These are phyloP conservation scores for Ophiostoma fasciatum DNA, from an alignment of 2,329 filamentous ascomycete species.

Conservation along the genomic window DNA sequence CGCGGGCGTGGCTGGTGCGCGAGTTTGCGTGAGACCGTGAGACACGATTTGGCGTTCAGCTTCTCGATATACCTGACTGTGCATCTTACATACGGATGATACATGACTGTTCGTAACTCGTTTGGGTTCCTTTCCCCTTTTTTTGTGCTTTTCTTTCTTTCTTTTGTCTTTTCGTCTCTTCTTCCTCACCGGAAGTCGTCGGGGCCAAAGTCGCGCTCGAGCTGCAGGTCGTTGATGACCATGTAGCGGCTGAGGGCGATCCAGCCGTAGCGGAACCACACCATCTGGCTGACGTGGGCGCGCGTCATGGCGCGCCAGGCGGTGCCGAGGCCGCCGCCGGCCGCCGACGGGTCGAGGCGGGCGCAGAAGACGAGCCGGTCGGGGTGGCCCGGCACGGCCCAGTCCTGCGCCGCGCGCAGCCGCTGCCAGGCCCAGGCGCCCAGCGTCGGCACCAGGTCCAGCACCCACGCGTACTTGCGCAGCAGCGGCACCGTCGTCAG, in stretches of 20 bases:
- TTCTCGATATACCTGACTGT: not conserved
- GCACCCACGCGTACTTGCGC: constrained; percentile 67
- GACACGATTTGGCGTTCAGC: not conserved
- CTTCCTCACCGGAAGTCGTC: constrained; percentile 2
- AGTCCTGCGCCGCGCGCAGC: constrained; percentile 21
- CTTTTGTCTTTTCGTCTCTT: not conserved
- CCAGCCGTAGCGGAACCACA: constrained; percentile 96
- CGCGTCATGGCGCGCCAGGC: constrained; percentile 79
- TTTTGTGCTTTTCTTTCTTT: not conserved
- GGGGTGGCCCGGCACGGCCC: too few species aligned
- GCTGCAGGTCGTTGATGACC: constrained; percentile 75
- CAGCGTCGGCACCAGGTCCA: constrained; percentile 65
- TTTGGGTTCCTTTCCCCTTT: not conserved
- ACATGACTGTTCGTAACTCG: not conserved
- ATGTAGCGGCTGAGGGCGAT: constrained; percentile 86
- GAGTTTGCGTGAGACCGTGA: constrained; percentile 9
- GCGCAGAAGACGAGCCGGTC: constrained; percentile 50
- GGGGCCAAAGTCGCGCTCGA: constrained; percentile 26
- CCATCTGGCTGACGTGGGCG: constrained; percentile 91
- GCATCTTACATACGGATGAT: not conserved
- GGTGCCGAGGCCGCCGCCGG: constrained; percentile 29
- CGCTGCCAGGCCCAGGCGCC: constrained; percentile 31
- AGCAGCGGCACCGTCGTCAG: constrained; percentile 55
- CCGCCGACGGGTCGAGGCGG: constrained; percentile 35
- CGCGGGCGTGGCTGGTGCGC: constrained; percentile 5